Percentiles rank a stretch among this genome's conserved stretches.
These are phyloP conservation scores for Thielaviopsis cerberus DNA, from an alignment of 2,329 filamentous ascomycete species.

Conservation along the genomic window DNA sequence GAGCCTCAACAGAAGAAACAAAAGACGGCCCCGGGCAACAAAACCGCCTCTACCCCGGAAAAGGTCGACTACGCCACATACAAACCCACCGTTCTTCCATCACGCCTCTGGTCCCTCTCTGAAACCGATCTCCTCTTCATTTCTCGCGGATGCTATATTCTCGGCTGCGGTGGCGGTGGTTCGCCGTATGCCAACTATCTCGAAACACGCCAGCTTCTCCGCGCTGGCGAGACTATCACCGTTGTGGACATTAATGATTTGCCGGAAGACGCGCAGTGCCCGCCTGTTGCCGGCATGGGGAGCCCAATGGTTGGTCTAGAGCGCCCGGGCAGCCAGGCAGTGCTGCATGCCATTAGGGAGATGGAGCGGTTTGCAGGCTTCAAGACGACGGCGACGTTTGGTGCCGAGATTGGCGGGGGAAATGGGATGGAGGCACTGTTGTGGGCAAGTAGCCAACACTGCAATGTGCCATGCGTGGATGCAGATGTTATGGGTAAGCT, in stretches of 20 bases:
- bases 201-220: conserved; percentile 13
- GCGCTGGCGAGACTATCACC: conserved; percentile 13
- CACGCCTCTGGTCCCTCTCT: conserved; percentile 14
- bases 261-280: conserved; percentile 13
- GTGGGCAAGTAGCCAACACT: conserved; percentile 20
- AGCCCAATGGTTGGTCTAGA: conserved; percentile 15
- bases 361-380: conserved; percentile 26
- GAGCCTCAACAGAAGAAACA: neutral
- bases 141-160: conserved; percentile 15
- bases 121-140: conserved; percentile 15
- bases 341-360: conserved; percentile 30
- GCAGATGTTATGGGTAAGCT: conserved; percentile 22
- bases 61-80: conserved; percentile 23
- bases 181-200: conserved; percentile 15
- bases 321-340: conserved; percentile 15
- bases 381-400: conserved; percentile 5
- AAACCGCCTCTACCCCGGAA: neutral
- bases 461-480: conserved; percentile 21
- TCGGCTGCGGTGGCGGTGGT: conserved; percentile 15
- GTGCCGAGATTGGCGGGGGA: conserved; percentile 29
- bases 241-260: conserved; percentile 14
- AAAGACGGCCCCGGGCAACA: neutral
- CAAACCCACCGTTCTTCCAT: conserved; percentile 24
- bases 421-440: conserved; percentile 28
- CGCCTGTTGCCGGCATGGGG: conserved; percentile 14